phyloP scores from a whole-genome alignment of 768 basidiomycete genomes.

The Mycena vitilis region DNA sequence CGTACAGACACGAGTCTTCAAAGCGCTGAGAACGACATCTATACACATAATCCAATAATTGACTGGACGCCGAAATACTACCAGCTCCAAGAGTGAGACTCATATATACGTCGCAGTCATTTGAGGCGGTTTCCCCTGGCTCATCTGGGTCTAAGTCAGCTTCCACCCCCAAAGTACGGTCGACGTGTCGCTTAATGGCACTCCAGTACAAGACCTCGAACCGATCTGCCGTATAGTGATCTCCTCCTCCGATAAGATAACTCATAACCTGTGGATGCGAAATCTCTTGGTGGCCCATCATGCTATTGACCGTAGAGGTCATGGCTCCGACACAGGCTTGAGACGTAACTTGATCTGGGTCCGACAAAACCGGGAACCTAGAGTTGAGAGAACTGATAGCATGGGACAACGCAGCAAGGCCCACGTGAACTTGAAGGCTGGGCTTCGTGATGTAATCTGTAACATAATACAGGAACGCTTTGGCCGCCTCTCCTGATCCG shows the following conservation, averaged over 20 bases:
- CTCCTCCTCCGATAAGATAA: slow-evolving; percentile 6
- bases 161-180: too few species aligned
- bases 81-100: too few species aligned
- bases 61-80: too few species aligned
- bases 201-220: neutral
- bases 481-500: slow-evolving; percentile 47
- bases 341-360: neutral
- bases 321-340: neutral
- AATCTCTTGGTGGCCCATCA: slow-evolving; percentile 9
- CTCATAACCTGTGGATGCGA: slow-evolving; percentile 22
- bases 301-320: slow-evolving; percentile 10
- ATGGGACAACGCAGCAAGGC: slow-evolving; percentile 26
- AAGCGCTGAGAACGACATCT: too few species aligned
- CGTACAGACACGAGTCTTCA: too few species aligned
- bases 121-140: too few species aligned
- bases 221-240: neutral
- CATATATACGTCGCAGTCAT: too few species aligned
- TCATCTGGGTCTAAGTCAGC: too few species aligned
- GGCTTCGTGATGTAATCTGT: slow-evolving; percentile 54
- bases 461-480: slow-evolving; percentile 48
- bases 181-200: too few species aligned
- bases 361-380: neutral
- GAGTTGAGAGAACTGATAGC: slow-evolving; percentile 18
- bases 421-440: slow-evolving; percentile 36
- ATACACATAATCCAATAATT: too few species aligned